These are phyloP conservation scores for Lodderomyces parapsilosis DNA, from an alignment of 1,139 yeast species.

Conservation along the genomic window DNA sequence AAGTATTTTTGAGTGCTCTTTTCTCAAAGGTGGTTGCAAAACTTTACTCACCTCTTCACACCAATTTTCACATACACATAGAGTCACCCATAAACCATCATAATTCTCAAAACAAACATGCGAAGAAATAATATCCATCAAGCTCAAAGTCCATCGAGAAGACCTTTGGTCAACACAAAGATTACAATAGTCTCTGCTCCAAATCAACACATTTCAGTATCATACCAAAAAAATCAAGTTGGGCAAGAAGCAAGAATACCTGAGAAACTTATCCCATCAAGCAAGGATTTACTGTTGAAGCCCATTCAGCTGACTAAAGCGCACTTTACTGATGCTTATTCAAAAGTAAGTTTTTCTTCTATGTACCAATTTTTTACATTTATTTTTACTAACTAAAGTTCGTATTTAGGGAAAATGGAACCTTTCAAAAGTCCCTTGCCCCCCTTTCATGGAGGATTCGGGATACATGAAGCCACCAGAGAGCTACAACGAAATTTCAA, in stretches of 20 bases:
- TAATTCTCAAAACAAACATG: no score
- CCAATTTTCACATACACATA: neutral
- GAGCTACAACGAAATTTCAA: slow-evolving; percentile 41
- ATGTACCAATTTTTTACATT: no score
- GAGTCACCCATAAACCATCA: neutral
- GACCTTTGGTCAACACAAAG: neutral
- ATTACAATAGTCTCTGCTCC: neutral
- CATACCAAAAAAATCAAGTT: neutral
- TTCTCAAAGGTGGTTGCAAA: neutral
- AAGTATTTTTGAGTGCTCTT: no score
- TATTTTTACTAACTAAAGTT: slow-evolving; percentile 10
- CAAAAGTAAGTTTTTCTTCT: no score
- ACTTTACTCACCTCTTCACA: neutral
- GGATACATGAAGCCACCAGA: slow-evolving; percentile 63
- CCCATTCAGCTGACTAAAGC: slow-evolving; percentile 50
- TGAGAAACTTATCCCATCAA: slow-evolving; percentile 1
- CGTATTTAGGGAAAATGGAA: slow-evolving; percentile 49
- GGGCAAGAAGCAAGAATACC: neutral
- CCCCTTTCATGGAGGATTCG: slow-evolving; percentile 46
- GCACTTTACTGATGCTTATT: slow-evolving; percentile 62
- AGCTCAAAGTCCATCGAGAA: neutral
- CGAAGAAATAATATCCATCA: neutral
- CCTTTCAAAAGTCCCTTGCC: slow-evolving; percentile 55
- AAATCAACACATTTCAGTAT: neutral
- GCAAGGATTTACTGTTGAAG: slow-evolving; percentile 20